Base-by-base conservation (phyloP, 2,329 filamentous ascomycete species). In the Colletotrichum acutatum region DNA sequence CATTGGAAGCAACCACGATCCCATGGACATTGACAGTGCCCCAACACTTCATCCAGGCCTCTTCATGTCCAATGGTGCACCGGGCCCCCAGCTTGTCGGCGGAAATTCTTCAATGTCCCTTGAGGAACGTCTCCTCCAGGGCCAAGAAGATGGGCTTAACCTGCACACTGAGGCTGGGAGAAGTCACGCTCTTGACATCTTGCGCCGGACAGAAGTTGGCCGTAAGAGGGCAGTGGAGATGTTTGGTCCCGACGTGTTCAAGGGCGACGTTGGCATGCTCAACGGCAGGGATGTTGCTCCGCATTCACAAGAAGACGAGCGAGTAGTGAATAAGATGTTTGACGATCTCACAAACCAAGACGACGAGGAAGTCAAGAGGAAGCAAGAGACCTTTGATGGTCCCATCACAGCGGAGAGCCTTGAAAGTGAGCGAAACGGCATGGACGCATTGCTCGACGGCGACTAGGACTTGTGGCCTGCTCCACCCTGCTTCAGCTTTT, bases 281-380 rank as follows among this genome's bases (percentile, higher is more conserved):
- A 53, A 68, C 46, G 62, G 61, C 53, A 69, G 76, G 24, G 74
- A 80, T 19, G 68, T 67, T 32, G 63, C 52, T 6, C 61, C 62
- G 7, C 76, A 74, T 24, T 77, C 75, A 2, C 79, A 82, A 5
- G 84, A 86, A 46, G 86, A 87, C 22, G 83, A 84, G 28, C 84
- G 83, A 56, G 87, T 86, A 30, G 86, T 88, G 4, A 86, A 89
- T 68, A 86, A 85, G 75, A 89, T 90, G 86, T 89, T 90, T 77
- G 83, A 86, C 57, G 88, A 89, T 56, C 84, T 90, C 75, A 88
- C 87, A 4, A 88, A 89, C 71, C 84, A 86, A 69, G 86, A 88
- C 19, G 86, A 88, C 28, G 87, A 88, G 5, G 85, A 86, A 16
- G 80, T 82, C 66, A 85, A 85, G 76, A 86, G 85, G 77, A 81